Conservation (phyloP, 768 basidiomycete species). For the Pleurotus tuber-regium region DNA sequence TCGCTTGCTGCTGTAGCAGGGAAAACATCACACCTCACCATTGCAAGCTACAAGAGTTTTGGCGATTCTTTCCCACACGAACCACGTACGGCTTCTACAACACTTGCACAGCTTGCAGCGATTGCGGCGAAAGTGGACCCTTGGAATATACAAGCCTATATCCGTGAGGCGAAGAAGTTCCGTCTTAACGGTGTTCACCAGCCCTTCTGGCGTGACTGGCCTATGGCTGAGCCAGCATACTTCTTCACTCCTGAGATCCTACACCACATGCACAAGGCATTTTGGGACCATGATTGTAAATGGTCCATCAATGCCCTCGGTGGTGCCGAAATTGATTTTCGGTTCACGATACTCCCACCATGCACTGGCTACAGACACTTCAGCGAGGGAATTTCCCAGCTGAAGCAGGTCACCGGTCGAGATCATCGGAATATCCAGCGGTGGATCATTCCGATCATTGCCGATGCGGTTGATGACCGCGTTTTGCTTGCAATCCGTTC, state of each 20-base stretch:
- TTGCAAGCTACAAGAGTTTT: slow-evolving; percentile 16
- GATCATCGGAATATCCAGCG: slow-evolving; percentile 25
- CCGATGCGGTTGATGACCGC: slow-evolving; percentile 10
- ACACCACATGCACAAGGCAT: slow-evolving; percentile 18
- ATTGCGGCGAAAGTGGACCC: not conserved
- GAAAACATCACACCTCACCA: slow-evolving; percentile 18
- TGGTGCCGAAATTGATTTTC: slow-evolving; percentile 21
- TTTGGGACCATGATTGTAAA: slow-evolving; percentile 13
- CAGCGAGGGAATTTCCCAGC: slow-evolving; percentile 21
- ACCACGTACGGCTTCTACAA: slow-evolving; percentile 12
- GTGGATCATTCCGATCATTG: slow-evolving; percentile 15
- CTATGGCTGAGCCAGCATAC: slow-evolving; percentile 14
- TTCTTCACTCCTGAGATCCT: slow-evolving; percentile 25
- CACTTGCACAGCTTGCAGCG: slow-evolving; percentile 8
- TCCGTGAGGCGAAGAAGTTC: slow-evolving; percentile 3
- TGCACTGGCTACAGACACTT: slow-evolving; percentile 23
- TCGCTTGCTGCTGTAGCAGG: slow-evolving; percentile 14
- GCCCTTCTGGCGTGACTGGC: slow-evolving; percentile 25
- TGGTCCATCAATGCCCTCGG: slow-evolving; percentile 17
- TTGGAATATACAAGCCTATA: slow-evolving; percentile 9
- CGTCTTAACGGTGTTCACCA: slow-evolving; percentile 13
- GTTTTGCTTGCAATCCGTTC: slow-evolving; percentile 12
- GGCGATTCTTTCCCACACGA: slow-evolving; percentile 16
- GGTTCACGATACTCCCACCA: slow-evolving; percentile 22
- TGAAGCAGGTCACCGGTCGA: slow-evolving; percentile 24